A percentile compares a stretch with the other conserved stretches of the same genome.
These are phyloP conservation scores for Podospora bellae-mahoneyi DNA, from an alignment of 495 filamentous ascomycete species.

Conservation along the genomic window DNA sequence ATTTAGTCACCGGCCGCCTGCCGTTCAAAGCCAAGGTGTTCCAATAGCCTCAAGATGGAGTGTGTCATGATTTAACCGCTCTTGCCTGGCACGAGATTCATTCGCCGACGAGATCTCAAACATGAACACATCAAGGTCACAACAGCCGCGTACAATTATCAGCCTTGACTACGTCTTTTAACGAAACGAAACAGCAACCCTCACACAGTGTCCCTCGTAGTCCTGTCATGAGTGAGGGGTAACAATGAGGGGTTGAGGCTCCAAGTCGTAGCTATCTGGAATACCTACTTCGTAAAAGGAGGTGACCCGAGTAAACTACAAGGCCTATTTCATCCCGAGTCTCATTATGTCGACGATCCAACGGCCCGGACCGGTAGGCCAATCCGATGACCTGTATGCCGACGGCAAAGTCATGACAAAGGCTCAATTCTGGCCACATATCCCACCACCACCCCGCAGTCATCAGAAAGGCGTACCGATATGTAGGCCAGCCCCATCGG, in stretches of 20 bases:
- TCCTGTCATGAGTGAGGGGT: not conserved
- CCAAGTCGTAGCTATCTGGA: not conserved
- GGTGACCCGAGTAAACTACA: not conserved
- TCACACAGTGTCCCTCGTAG: not conserved
- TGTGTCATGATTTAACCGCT: slow-evolving; percentile 5
- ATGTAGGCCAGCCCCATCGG: slow-evolving; percentile 5
- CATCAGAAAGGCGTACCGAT: slow-evolving; percentile 13
- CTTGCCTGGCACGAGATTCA: slow-evolving; percentile 3
- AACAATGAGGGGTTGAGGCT: not conserved
- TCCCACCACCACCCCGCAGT: not conserved
- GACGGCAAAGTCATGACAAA: not conserved
- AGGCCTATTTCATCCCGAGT: not conserved
- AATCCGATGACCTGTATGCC: not conserved
- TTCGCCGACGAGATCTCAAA: slow-evolving; percentile 12
- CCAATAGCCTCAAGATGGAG: not conserved
- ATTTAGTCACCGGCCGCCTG: not conserved
- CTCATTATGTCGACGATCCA: not conserved
- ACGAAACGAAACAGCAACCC: not conserved
- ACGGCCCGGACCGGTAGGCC: too few species aligned
- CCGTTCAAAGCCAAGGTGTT: not conserved
- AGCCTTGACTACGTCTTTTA: not conserved
- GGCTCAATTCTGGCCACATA: not conserved
- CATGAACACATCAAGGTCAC: slow-evolving; percentile 15
- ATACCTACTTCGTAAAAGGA: not conserved
- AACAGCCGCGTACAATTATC: slow-evolving; percentile 9